Evolutionary conservation across 208 protist species (phyloP).

Genomic region (Wallacemonas sp.): DNA sequence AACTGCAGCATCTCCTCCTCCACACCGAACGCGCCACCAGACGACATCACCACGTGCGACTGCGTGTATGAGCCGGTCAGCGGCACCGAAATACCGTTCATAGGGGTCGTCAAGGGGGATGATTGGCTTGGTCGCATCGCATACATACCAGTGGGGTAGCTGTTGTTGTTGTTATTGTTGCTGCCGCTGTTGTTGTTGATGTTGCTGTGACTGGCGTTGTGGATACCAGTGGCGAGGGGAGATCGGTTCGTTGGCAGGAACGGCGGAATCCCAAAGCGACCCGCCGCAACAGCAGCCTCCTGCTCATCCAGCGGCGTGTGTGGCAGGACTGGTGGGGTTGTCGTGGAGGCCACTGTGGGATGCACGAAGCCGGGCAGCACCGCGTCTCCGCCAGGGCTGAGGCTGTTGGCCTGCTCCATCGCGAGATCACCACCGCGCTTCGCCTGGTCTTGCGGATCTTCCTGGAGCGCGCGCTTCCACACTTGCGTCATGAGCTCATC

Average conservation of each 20-base stretch:
- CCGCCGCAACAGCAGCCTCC: too few relatives aligned
- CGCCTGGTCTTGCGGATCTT: conserved; percentile 1
- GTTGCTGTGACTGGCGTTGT: too few relatives aligned
- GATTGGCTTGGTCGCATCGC: too few relatives aligned
- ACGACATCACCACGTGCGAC: background rate
- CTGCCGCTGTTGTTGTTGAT: too few relatives aligned
- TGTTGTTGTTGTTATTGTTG: too few relatives aligned
- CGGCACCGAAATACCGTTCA: background rate
- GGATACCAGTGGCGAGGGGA: too few relatives aligned
- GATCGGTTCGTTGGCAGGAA: too few relatives aligned
- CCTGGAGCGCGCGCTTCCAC: background rate
- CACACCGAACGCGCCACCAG: background rate
- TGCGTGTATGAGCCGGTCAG: conserved; percentile 1
- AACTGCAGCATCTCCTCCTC: conserved; percentile 4
- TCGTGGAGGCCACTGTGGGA: too few relatives aligned
- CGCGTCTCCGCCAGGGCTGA: background rate
- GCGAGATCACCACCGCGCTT: background rate
- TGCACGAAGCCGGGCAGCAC: background rate
- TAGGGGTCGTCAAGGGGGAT: background rate
- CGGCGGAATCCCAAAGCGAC: too few relatives aligned
- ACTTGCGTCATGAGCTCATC: conserved; percentile 1
- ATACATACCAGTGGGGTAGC: too few relatives aligned
- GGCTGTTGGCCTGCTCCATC: background rate
- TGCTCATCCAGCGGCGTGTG: background rate
- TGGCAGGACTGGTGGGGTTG: too few relatives aligned